Conservation (phyloP, 2,329 filamentous ascomycete species). For the Colletotrichum nymphaeae region DNA sequence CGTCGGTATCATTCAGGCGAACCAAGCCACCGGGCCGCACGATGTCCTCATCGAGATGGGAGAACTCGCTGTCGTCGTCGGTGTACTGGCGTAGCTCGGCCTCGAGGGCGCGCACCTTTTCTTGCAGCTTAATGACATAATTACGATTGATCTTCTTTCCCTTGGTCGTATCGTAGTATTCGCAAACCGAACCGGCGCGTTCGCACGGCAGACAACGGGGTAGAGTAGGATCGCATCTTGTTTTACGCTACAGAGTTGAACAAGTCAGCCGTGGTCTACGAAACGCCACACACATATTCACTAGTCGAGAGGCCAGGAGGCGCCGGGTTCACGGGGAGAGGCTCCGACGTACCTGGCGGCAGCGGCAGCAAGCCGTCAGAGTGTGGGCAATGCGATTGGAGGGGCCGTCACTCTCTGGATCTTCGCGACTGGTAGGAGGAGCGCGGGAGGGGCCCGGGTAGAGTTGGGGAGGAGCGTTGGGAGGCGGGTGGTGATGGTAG, state of each 20-base stretch:
- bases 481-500: constrained; percentile 38
- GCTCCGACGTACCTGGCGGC: constrained; percentile 73
- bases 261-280: constrained; percentile 26
- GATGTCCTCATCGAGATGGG: constrained; percentile 83
- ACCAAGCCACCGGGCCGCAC: constrained; percentile 89
- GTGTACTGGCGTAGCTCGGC: constrained; percentile 83
- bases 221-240: constrained; percentile 91
- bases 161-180: constrained; percentile 93
- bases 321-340: constrained; percentile 31
- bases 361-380: constrained; percentile 82
- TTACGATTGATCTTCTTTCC: constrained; percentile 87
- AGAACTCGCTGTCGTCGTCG: constrained; percentile 77
- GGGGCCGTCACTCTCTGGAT: constrained; percentile 61
- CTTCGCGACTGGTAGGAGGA: constrained; percentile 47
- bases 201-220: constrained; percentile 94
- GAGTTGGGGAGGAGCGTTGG: constrained; percentile 37
- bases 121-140: constrained; percentile 93
- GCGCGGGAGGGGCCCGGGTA: constrained; percentile 45
- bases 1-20: constrained; percentile 85
- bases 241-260: constrained; percentile 78
- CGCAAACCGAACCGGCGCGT: constrained; percentile 89
- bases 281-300: not conserved
- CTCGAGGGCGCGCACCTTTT: constrained; percentile 85
- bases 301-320: constrained; percentile 4
- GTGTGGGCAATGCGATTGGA: constrained; percentile 79